Conservation (phyloP, 352 stramenopile species). For the Aphanomyces stellatus region DNA sequence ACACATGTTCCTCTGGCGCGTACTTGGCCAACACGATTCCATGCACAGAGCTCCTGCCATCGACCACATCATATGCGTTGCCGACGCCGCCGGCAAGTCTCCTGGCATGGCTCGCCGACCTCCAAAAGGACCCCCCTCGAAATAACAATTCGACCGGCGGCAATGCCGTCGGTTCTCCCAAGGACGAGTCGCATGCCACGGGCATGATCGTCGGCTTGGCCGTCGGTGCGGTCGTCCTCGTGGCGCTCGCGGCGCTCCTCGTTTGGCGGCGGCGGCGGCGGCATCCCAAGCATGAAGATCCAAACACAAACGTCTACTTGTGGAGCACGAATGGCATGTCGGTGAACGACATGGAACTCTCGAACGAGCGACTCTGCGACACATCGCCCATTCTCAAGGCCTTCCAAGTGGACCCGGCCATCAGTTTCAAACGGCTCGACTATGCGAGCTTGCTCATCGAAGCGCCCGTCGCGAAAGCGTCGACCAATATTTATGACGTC, state of each 20-base stretch:
- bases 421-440: slow-evolving; percentile 17
- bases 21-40: not conserved
- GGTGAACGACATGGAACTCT: not conserved
- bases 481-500: not conserved
- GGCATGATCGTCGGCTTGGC: not conserved
- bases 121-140: too few relatives aligned
- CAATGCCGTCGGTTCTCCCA: too few relatives aligned
- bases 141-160: too few relatives aligned
- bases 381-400: not conserved
- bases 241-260: not conserved
- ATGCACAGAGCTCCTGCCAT: too few relatives aligned
- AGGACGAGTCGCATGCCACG: too few relatives aligned
- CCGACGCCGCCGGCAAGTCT: too few relatives aligned
- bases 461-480: not conserved
- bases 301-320: too few relatives aligned
- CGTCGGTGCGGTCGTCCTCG: not conserved
- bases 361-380: slow-evolving; percentile 1
- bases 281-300: too few relatives aligned
- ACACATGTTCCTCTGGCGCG: not conserved
- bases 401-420: slow-evolving; percentile 16
- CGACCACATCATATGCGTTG: too few relatives aligned
- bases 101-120: too few relatives aligned
- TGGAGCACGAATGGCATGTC: not conserved
- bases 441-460: slow-evolving; percentile 3
- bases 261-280: not conserved